Base-by-base conservation (phyloP, 2,329 filamentous ascomycete species). In the Colletotrichum tropicale region DNA sequence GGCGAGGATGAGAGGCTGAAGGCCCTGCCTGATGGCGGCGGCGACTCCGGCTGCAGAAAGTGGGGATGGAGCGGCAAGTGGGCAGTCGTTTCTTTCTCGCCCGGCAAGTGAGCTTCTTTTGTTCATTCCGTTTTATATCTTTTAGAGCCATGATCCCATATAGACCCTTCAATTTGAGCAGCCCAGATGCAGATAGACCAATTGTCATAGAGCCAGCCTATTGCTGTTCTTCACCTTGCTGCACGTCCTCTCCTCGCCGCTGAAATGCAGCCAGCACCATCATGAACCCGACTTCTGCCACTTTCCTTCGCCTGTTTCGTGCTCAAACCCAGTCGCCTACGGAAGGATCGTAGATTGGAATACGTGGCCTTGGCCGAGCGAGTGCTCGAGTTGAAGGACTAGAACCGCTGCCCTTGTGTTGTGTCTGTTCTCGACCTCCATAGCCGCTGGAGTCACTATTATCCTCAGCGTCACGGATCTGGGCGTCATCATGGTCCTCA, bases 31-130 rank as follows among this genome's bases (percentile, higher is more conserved):
- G 92, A 89, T 18, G 94, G 94, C 2, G 94, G 94, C 5, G 94
- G 93, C 18, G 93, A 95, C 76, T 86, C 90, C 78, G 84, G 94
- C 83, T 90, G 92, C 28, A 90, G 97, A 71, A 94, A 95, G 84
- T 98, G 96, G 96, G 96, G 95, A 1, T 98, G 96, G 96, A 94
- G 92, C 81, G 96, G 96, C 56, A 98, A 98, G 85, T 98, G 95
- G 94, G 96, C 96, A 8, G 95, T 98, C n/a, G 93, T 98, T 6
- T 96, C 95, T 34, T 95, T 96, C 80, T 95, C 80, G 3, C 66
- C 70, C 21, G 77, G 78, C 36, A 78, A 80, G 62, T 76, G 48
- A 74, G 60, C 18, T 5, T 38, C 26, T 60, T 60, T 38, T n/a
- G n/a, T n/a, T 72, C 30, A 52, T 26, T 43, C 6, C 12, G 24